These are phyloP conservation scores for Diplodia corticola DNA, from an alignment of 2,329 filamentous ascomycete species.

Conservation along the genomic window DNA sequence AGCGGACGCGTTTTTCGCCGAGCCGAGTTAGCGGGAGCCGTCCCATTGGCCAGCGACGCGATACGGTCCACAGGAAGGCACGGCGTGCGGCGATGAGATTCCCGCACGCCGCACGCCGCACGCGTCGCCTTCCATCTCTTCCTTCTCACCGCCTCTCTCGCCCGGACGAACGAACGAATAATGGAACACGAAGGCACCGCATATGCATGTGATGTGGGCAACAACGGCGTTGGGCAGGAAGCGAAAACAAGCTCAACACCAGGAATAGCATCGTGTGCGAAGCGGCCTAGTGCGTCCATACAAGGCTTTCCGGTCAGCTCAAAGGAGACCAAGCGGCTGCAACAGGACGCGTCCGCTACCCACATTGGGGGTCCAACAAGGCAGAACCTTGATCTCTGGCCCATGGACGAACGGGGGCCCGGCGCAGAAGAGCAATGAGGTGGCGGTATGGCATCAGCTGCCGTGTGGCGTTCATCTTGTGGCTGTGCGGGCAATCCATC, in stretches of 20 bases:
- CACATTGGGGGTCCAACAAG: not conserved
- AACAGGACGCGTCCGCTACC: not conserved
- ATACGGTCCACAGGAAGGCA: too few species aligned
- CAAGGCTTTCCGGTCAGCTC: constrained; percentile 7
- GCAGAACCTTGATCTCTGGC: not conserved
- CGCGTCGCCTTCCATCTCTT: too few species aligned
- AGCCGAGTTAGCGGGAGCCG: too few species aligned
- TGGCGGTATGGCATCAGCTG: not conserved
- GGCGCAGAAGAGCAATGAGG: too few species aligned
- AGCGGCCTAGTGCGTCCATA: not conserved
- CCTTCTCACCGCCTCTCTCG: not conserved
- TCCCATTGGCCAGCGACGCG: too few species aligned
- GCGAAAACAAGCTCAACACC: not conserved
- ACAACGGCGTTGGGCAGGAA: too few species aligned
- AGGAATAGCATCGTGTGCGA: not conserved
- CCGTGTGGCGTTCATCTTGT: not conserved
- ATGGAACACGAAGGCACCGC: not conserved
- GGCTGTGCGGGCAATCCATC: not conserved
- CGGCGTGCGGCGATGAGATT: too few species aligned
- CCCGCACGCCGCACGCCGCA: too few species aligned
- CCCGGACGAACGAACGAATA: too few species aligned
- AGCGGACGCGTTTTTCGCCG: too few species aligned
- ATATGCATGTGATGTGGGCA: not conserved
- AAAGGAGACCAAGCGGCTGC: not conserved
- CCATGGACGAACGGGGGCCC: too few species aligned